Base-by-base conservation (phyloP, 2,329 filamentous ascomycete species). In the Rugonectria rugulosa region DNA sequence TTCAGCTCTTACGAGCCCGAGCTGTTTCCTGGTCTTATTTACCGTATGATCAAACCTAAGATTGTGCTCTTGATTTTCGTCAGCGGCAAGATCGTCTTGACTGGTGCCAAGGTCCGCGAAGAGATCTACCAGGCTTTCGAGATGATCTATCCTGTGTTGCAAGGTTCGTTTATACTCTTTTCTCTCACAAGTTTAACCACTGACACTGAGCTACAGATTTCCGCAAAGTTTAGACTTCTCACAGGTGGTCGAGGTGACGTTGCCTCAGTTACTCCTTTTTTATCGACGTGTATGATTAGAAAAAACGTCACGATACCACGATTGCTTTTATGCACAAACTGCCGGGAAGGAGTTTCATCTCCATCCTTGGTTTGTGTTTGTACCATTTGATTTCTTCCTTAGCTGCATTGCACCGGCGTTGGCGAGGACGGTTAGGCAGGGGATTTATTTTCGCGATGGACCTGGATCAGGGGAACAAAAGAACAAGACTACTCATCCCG, bases 31-130 rank as follows among this genome's bases (percentile, higher is more conserved):
- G 95, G 95, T 86, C 88, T 99, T 47, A 99, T 99, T 79, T 99
- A 99, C 80, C 92, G 95, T 75, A 99, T 99, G 95, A 97, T 98
- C 83, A 98, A 98, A 83, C 95, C 95, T 17, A 98, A 98, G 87
- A 97, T 98, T 66, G 94, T 98, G 49, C 87, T 98, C 21, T 81
- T 98, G 72, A 97, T 99, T 76, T 98, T 98, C 80, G 94, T 98
- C 70, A 95, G 90, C 70, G 95, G 94, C 72, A 98, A 98, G 85
- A 98, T 98, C 60, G 95, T 98, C 70, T 84, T 98, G 73, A 98
- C 95, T 36, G 95, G 95, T 71, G 95, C 95, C 65, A 98, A 99
- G 75, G 93, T 98, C 63, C 90, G 95, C 68, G 95, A 99, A 77
- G 95, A 98, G 80, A 98, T 99, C 66, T 96, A 97, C 72, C 91